Evolutionary conservation across 1,284 basidiomycete species (phyloP).

Genomic region (Leccinum angustisporum): DNA sequence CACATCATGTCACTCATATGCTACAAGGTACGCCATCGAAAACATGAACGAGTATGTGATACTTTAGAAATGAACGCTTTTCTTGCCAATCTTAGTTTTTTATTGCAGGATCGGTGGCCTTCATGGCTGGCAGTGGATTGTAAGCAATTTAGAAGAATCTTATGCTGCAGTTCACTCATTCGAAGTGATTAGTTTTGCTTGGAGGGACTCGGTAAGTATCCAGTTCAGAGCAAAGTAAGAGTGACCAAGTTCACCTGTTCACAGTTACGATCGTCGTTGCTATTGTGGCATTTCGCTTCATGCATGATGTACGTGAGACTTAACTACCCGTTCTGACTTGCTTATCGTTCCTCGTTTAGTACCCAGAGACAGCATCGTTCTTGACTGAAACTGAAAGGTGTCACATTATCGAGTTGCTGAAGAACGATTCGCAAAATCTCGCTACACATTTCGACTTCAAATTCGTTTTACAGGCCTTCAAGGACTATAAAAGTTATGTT

Average conservation of each 20-base stretch:
- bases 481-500: conserved; percentile 1
- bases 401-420: not conserved
- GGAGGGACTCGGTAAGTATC: conserved; percentile 25
- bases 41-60: conserved; percentile 35
- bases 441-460: not conserved
- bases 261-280: not conserved
- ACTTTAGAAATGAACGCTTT: not conserved
- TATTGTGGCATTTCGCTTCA: not conserved
- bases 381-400: not conserved
- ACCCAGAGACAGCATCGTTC: not conserved
- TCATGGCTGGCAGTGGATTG: not conserved
- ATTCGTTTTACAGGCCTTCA: not conserved
- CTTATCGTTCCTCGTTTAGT: not conserved
- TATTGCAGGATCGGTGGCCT: conserved; percentile 17
- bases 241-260: not conserved
- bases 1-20: not conserved
- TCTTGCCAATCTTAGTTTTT: not conserved
- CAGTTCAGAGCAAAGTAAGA: too few relatives aligned
- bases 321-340: not conserved
- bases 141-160: not conserved
- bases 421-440: not conserved
- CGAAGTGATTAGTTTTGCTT: conserved; percentile 26
- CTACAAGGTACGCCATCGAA: conserved; percentile 28
- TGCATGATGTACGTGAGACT: not conserved
- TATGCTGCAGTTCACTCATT: not conserved